These are phyloP conservation scores for Trichoderma hamatum DNA, from an alignment of 2,329 filamentous ascomycete genomes.

Conservation along the genomic window DNA sequence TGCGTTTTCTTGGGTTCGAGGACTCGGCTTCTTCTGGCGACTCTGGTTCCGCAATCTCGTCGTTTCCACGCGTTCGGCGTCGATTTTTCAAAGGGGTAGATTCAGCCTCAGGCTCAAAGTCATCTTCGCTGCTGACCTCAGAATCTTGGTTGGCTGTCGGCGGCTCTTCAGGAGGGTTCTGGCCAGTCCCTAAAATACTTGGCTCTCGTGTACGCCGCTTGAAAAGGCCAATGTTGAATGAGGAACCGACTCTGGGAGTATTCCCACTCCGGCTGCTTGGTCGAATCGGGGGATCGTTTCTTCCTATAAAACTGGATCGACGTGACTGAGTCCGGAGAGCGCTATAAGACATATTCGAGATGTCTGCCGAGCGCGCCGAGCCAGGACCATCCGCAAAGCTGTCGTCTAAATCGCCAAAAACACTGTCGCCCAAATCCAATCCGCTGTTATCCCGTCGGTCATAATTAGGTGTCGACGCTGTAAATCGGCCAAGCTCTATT, in stretches of 20 bases:
- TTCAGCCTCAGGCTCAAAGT: constrained; percentile 66
- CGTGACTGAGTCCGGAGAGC: constrained; percentile 52
- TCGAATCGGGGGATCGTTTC: constrained; percentile 55
- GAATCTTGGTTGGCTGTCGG: constrained; percentile 38
- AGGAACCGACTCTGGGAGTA: constrained; percentile 53
- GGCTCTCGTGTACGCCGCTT: constrained; percentile 61
- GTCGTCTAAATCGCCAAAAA: constrained; percentile 51
- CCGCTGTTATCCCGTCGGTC: constrained; percentile 49
- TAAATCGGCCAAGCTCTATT: constrained; percentile 45
- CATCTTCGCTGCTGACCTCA: constrained; percentile 48
- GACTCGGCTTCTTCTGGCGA: constrained; percentile 35
- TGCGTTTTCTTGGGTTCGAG: constrained; percentile 56
- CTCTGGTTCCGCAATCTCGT: constrained; percentile 31
- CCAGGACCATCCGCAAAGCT: constrained; percentile 47
- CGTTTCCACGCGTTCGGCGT: constrained; percentile 43
- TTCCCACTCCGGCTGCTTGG: constrained; percentile 55
- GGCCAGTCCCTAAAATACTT: constrained; percentile 61
- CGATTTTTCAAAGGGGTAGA: constrained; percentile 63
- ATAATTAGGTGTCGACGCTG: constrained; percentile 39
- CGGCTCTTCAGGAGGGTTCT: constrained; percentile 46
- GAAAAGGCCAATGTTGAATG: constrained; percentile 61
- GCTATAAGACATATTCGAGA: constrained; percentile 51
- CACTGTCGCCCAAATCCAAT: constrained; percentile 52
- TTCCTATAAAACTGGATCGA: constrained; percentile 55
- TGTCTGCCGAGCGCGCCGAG: constrained; percentile 45